phyloP scores from a whole-genome alignment of 2,329 filamentous ascomycete genomes.

The Calonectria pseudoreteaudii region DNA sequence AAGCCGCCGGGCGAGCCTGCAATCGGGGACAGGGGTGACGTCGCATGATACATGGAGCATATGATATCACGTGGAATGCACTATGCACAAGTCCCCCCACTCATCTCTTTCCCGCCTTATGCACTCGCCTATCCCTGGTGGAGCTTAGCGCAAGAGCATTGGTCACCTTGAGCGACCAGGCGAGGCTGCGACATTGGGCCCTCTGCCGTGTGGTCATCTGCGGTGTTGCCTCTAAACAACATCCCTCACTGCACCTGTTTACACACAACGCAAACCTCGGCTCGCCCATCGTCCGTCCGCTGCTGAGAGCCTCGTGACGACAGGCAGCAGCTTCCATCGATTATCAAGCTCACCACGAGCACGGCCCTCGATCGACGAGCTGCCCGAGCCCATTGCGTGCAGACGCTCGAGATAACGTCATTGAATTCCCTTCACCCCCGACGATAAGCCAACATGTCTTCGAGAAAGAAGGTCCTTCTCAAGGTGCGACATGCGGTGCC shows the following conservation, averaged over 20 bases:
- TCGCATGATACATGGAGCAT: constrained; percentile 39
- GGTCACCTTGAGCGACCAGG: constrained; percentile 41
- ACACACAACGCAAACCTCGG: constrained; percentile 6
- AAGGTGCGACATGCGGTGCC: constrained; percentile 69
- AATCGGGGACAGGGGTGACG: constrained; percentile 23
- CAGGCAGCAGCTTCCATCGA: constrained; percentile 5
- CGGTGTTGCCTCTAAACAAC: constrained; percentile 39
- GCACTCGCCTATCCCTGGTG: constrained; percentile 40
- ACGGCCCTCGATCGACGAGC: constrained; percentile 18
- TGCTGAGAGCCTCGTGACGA: neutral
- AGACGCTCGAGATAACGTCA: constrained; percentile 46
- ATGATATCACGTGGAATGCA: constrained; percentile 47
- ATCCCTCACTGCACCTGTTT: constrained; percentile 21
- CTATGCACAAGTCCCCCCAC: constrained; percentile 32
- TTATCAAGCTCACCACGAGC: constrained; percentile 8
- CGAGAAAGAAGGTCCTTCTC: constrained; percentile 89
- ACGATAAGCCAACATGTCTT: constrained; percentile 70
- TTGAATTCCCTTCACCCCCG: constrained; percentile 36
- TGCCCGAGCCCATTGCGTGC: constrained; percentile 31
- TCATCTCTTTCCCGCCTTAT: constrained; percentile 34
- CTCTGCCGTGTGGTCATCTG: constrained; percentile 35
- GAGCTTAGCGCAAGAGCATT: constrained; percentile 32
- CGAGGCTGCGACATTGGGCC: constrained; percentile 45
- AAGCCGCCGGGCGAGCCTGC: neutral
- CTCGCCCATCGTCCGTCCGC: neutral